phyloP scores from a whole-genome alignment of 345 rosid genomes.

The Nephelium lappaceum region DNA sequence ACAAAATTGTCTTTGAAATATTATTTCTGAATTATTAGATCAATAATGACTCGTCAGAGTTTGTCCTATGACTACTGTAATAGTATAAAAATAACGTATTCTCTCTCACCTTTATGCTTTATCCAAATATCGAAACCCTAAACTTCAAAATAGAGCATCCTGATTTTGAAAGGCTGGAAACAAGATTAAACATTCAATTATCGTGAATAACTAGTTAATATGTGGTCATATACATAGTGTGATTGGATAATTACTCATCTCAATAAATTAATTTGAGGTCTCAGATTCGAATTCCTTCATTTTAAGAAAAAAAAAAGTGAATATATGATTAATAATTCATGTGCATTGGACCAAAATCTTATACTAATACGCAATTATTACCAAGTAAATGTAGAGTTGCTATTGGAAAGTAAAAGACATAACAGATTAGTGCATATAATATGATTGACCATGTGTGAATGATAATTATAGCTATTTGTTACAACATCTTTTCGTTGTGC shows the following conservation, averaged over 20 bases:
- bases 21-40: neutral
- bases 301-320: neutral
- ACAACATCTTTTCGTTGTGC: neutral
- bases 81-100: neutral
- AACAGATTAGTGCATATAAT: too few relatives aligned
- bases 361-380: too few relatives aligned
- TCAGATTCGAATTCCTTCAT: too few relatives aligned
- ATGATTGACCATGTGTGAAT: too few relatives aligned
- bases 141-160: neutral
- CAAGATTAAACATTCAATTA: neutral
- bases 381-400: too few relatives aligned
- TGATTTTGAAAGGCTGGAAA: neutral
- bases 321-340: neutral
- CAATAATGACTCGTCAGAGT: slow-evolving; percentile 12
- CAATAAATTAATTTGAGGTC: too few relatives aligned
- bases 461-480: too few relatives aligned
- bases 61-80: neutral
- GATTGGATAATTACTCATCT: too few relatives aligned
- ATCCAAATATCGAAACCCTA: neutral
- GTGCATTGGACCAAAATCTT: neutral
- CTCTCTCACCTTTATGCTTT: neutral
- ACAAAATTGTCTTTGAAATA: neutral
- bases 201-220: neutral
- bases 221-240: too few relatives aligned
- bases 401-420: too few relatives aligned